phyloP scores from a whole-genome alignment of 495 filamentous ascomycete species.

The Sordaria brevicollis region DNA sequence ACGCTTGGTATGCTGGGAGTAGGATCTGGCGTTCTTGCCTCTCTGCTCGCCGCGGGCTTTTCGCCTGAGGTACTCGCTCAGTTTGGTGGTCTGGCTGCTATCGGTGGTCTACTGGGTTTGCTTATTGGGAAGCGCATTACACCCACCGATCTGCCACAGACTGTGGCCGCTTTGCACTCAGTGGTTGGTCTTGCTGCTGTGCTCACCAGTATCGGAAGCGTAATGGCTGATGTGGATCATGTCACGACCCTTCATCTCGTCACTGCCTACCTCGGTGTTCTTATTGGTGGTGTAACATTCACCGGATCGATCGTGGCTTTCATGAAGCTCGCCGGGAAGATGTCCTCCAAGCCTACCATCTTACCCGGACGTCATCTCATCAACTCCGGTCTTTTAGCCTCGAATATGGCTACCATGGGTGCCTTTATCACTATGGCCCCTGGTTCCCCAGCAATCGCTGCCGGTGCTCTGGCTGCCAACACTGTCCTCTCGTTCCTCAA shows the following conservation, averaged over 20 bases:
- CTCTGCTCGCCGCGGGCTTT: conserved; percentile 68
- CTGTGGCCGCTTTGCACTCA: conserved; percentile 69
- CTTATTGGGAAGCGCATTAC: conserved; percentile 75
- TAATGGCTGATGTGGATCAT: conserved; percentile 55
- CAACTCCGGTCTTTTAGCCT: conserved; percentile 58
- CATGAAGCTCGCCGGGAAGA: conserved; percentile 64
- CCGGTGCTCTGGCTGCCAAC: conserved; percentile 60
- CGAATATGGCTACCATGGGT: conserved; percentile 69
- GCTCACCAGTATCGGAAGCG: conserved; percentile 70
- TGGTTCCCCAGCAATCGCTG: conserved; percentile 60
- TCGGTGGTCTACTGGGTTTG: conserved; percentile 51
- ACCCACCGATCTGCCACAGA: conserved; percentile 71
- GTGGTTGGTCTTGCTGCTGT: conserved; percentile 77
- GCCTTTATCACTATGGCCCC: conserved; percentile 69
- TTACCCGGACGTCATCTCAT: conserved; percentile 59
- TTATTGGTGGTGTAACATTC: conserved; percentile 76
- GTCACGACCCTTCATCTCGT: conserved; percentile 66
- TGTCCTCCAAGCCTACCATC: conserved; percentile 61
- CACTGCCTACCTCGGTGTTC: conserved; percentile 66
- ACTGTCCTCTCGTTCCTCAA: conserved; percentile 68
- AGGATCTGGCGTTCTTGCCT: conserved; percentile 64
- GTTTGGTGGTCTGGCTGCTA: conserved; percentile 57
- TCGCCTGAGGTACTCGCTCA: conserved; percentile 60
- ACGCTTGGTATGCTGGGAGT: conserved; percentile 74
- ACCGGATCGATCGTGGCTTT: conserved; percentile 77